Percentiles rank a stretch among this genome's conserved stretches.
Evolutionary conservation across 805 yeast genomes (phyloP).

Genomic region (Schwanniomyces polymorphus): DNA sequence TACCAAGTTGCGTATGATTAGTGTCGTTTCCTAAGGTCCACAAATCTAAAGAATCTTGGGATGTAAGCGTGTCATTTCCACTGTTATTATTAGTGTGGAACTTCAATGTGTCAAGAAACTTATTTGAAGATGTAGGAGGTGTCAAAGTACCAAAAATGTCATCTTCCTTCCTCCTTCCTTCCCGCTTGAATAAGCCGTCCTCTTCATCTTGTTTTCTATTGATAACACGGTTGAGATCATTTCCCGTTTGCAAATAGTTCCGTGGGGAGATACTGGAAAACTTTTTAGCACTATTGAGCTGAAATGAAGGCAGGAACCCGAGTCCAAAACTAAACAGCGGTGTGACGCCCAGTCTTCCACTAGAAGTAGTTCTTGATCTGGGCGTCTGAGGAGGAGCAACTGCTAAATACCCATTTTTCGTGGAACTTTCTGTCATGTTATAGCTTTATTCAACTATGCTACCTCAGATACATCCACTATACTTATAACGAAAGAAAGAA

Average conservation of each 20-base stretch:
- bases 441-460: background rate
- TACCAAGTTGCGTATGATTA: slow-evolving; percentile 7
- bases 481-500: background rate
- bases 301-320: slow-evolving; percentile 45
- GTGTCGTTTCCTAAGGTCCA: slow-evolving; percentile 29
- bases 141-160: slow-evolving; percentile 16
- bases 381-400: slow-evolving; percentile 16
- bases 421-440: slow-evolving; percentile 2
- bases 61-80: slow-evolving; percentile 4
- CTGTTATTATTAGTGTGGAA: slow-evolving; percentile 4
- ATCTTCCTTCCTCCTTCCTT: background rate
- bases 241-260: slow-evolving; percentile 26
- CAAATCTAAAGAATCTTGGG: slow-evolving; percentile 19
- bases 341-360: slow-evolving; percentile 15
- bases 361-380: slow-evolving; percentile 7
- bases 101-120: slow-evolving; percentile 1
- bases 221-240: slow-evolving; percentile 15
- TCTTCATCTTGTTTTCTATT: background rate
- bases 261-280: slow-evolving; percentile 35
- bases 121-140: slow-evolving; percentile 12
- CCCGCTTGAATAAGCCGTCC: background rate
- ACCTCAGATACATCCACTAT: background rate
- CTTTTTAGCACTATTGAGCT: slow-evolving; percentile 22
- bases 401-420: slow-evolving; percentile 1
- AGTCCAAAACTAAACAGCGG: slow-evolving; percentile 39